Conservation (phyloP, 2,329 filamentous ascomycete species). For the Keithomyces neogunnii region DNA sequence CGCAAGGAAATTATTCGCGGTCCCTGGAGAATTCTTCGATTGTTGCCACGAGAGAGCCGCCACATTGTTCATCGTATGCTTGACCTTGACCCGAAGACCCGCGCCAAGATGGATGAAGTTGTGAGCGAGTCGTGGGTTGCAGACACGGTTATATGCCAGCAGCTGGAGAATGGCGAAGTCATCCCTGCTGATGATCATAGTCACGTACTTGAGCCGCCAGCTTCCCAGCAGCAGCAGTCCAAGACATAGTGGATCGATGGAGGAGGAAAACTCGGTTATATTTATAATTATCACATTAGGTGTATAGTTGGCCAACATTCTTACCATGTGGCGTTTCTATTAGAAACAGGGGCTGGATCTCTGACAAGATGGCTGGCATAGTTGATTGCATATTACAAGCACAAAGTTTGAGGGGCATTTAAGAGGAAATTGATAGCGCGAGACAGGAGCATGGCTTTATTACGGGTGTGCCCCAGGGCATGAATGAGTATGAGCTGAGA, state of each 20-base stretch:
- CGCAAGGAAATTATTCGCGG: constrained; percentile 79
- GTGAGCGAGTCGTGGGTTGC: constrained; percentile 86
- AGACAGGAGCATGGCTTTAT: neutral
- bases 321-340: neutral
- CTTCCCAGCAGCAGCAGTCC: constrained; percentile 26
- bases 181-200: constrained; percentile 68
- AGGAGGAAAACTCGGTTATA: neutral
- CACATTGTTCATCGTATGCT: constrained; percentile 91
- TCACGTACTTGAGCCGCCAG: constrained; percentile 74
- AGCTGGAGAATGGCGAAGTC: constrained; percentile 61
- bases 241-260: constrained; percentile 9
- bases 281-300: neutral
- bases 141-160: constrained; percentile 73
- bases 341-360: neutral
- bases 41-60: constrained; percentile 81
- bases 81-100: constrained; percentile 72
- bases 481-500: neutral
- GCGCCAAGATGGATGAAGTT: constrained; percentile 80
- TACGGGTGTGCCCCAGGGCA: constrained; percentile 2
- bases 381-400: constrained; percentile 1
- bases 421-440: neutral
- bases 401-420: neutral
- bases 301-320: no score
- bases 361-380: neutral
- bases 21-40: constrained; percentile 79